phyloP scores from a whole-genome alignment of 208 protist species.

The Trypanosomatidae sp. region DNA sequence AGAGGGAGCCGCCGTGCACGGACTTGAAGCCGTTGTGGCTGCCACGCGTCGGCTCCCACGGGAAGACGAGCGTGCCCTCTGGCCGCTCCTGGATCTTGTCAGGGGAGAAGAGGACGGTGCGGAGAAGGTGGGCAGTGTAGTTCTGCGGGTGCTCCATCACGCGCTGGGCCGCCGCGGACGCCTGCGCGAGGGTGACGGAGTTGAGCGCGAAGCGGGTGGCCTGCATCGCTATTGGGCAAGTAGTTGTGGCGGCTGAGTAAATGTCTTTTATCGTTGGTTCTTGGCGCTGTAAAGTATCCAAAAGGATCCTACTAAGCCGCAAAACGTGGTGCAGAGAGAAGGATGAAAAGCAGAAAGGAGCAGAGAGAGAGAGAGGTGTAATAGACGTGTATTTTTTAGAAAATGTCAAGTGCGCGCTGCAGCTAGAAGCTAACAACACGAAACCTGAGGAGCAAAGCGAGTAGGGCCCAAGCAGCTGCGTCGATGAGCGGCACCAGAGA shows the following conservation, averaged over 20 bases:
- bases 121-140: conserved; percentile 59
- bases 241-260: no score
- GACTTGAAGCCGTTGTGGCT: conserved; percentile 78
- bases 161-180: conserved; percentile 39
- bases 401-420: no score
- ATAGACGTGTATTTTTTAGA: no score
- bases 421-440: no score
- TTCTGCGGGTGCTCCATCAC: conserved; percentile 28
- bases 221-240: no score
- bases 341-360: background rate
- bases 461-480: no score
- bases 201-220: conserved; percentile 23
- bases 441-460: no score
- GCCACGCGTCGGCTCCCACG: conserved; percentile 48
- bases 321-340: background rate
- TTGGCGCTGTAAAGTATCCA: no score
- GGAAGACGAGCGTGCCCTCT: conserved; percentile 56
- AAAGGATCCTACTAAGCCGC: background rate
- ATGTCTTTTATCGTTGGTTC: no score
- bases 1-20: conserved; percentile 78
- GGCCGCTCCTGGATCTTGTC: conserved; percentile 35
- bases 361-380: background rate
- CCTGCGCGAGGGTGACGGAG: conserved; percentile 19
- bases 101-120: conserved; percentile 59
- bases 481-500: no score